phyloP scores from a whole-genome alignment of 257 asterid species.

The Solanum bulbocastanum region DNA sequence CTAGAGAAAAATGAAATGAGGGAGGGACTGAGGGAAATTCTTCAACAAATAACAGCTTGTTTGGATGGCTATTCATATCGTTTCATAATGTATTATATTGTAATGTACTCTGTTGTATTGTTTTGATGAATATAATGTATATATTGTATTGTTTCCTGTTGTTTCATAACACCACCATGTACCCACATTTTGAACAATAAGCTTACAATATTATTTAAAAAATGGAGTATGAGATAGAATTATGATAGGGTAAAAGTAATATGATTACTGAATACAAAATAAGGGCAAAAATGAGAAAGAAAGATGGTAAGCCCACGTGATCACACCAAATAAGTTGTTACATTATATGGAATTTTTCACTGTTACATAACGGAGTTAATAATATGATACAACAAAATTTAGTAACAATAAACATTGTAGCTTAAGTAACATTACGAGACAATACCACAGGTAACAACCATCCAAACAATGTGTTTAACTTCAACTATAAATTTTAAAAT shows the following conservation, averaged over 20 bases:
- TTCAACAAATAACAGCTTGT: background rate
- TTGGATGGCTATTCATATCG: background rate
- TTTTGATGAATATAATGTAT: background rate
- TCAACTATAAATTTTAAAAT: background rate
- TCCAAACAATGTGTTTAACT: background rate
- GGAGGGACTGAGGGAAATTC: background rate
- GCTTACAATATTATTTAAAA: background rate
- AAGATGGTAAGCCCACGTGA: background rate
- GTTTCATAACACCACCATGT: background rate
- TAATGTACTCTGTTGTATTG: background rate
- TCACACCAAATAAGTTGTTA: background rate
- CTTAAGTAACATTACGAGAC: background rate
- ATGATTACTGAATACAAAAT: background rate
- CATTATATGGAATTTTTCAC: background rate
- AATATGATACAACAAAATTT: background rate
- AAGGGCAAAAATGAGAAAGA: background rate
- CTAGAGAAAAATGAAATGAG: background rate
- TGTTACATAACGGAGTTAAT: background rate
- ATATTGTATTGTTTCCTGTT: background rate
- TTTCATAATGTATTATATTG: background rate
- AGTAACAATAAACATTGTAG: too few species aligned
- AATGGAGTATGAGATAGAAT: background rate
- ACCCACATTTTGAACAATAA: background rate
- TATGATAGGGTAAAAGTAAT: background rate
- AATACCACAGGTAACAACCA: background rate